Evolutionary conservation across 75 land plant species (phyloP).

Genomic region (Cupressus sempervirens): DNA sequence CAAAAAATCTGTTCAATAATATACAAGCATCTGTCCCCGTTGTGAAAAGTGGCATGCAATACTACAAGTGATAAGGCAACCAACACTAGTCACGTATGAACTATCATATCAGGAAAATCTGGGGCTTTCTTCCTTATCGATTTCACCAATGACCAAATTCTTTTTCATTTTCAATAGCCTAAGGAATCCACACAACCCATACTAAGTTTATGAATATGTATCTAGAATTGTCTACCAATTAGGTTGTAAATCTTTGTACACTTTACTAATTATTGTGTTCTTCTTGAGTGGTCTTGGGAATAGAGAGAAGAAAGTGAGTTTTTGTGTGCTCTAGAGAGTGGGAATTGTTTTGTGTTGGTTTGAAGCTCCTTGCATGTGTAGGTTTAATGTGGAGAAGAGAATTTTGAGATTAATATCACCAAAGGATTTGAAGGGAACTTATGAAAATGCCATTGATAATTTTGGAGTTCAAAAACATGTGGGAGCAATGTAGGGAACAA

Average conservation of each 20-base stretch:
- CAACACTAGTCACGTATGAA: neutral
- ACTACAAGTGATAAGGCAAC: neutral
- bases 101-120: no score
- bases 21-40: neutral
- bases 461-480: conserved; percentile 92
- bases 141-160: neutral
- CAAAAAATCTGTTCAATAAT: neutral
- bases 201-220: neutral
- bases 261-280: no score
- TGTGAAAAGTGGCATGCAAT: no score
- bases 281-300: neutral
- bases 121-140: neutral
- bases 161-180: neutral
- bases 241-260: neutral
- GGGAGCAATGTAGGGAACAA: conserved; percentile 73
- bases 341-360: neutral
- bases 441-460: conserved; percentile 86
- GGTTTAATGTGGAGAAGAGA: conserved; percentile 83
- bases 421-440: conserved; percentile 51
- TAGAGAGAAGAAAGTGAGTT: neutral
- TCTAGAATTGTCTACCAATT: neutral
- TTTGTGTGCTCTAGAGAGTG: neutral
- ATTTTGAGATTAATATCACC: conserved; percentile 82
- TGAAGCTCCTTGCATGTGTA: conserved; percentile 9
- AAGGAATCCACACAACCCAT: neutral